Evolutionary conservation across 2,329 filamentous ascomycete species (phyloP).

Genomic region (Colletotrichum lini): DNA sequence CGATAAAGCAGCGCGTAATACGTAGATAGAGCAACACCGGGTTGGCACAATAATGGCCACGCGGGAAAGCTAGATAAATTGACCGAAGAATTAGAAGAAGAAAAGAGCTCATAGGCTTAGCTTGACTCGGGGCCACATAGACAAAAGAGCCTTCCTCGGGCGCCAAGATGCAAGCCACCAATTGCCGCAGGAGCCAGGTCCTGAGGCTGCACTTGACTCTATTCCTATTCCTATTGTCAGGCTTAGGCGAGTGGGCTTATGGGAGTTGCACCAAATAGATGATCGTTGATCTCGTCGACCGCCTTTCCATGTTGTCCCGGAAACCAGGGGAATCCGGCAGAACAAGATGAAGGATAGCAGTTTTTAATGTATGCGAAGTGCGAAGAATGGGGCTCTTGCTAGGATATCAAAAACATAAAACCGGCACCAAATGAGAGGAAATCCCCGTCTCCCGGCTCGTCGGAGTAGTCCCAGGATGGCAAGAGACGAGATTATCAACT

Average conservation of each 20-base stretch:
- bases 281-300: slow-evolving; percentile 14
- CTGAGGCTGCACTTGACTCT: slow-evolving; percentile 26
- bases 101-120: neutral
- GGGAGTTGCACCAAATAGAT: neutral
- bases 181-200: slow-evolving; percentile 1
- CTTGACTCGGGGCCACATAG: neutral
- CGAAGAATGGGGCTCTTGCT: slow-evolving; percentile 18
- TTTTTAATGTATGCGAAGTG: slow-evolving; percentile 27
- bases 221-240: neutral
- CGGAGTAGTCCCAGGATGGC: slow-evolving; percentile 19
- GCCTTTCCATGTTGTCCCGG: slow-evolving; percentile 32
- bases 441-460: slow-evolving; percentile 16
- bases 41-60: neutral
- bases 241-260: neutral
- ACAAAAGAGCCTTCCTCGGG: slow-evolving; percentile 6
- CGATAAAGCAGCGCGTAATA: neutral
- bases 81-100: neutral
- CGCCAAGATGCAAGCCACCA: slow-evolving; percentile 7
- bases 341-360: slow-evolving; percentile 18
- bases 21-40: slow-evolving; percentile 4
- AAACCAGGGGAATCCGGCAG: slow-evolving; percentile 10
- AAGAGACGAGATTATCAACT: slow-evolving; percentile 23
- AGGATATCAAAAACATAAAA: slow-evolving; percentile 15
- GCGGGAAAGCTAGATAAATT: slow-evolving; percentile 1
- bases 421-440: slow-evolving; percentile 2